These are phyloP conservation scores for Aspergillus piperis DNA, from an alignment of 2,329 filamentous ascomycete genomes.

Conservation along the genomic window DNA sequence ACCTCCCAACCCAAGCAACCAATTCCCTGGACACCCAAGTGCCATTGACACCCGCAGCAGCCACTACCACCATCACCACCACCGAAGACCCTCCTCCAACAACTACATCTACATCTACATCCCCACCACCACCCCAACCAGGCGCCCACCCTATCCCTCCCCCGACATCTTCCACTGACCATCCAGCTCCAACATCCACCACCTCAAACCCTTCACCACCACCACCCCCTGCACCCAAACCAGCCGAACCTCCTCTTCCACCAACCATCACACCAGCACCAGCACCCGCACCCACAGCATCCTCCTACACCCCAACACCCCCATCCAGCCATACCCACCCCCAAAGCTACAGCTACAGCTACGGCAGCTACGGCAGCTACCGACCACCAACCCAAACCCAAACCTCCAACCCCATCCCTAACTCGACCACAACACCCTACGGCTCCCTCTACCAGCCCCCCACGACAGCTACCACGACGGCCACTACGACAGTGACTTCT, in stretches of 20 bases:
- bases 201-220: conserved; percentile 15
- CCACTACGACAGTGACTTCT: background rate
- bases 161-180: conserved; percentile 3
- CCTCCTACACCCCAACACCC: conserved; percentile 8
- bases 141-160: conserved; percentile 29
- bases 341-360: conserved; percentile 25
- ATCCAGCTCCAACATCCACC: conserved; percentile 9
- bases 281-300: conserved; percentile 31
- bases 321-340: conserved; percentile 16
- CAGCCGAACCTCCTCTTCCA: conserved; percentile 13
- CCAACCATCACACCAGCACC: conserved; percentile 1
- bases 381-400: background rate
- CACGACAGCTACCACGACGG: background rate
- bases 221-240: conserved; percentile 17
- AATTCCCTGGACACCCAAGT: conserved; percentile 22
- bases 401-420: conserved; percentile 12
- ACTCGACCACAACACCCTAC: conserved; percentile 31
- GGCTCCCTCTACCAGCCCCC: conserved; percentile 28
- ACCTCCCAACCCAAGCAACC: conserved; percentile 14
- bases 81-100: conserved; percentile 8
- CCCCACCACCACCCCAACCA: conserved; percentile 45
- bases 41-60: conserved; percentile 28
- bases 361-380: conserved; percentile 1
- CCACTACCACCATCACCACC: conserved; percentile 30
- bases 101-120: conserved; percentile 2